Percentiles rank a stretch among this genome's conserved stretches.
Conservation (phyloP, 306 rosid genomes). For the Delonix regia region DNA sequence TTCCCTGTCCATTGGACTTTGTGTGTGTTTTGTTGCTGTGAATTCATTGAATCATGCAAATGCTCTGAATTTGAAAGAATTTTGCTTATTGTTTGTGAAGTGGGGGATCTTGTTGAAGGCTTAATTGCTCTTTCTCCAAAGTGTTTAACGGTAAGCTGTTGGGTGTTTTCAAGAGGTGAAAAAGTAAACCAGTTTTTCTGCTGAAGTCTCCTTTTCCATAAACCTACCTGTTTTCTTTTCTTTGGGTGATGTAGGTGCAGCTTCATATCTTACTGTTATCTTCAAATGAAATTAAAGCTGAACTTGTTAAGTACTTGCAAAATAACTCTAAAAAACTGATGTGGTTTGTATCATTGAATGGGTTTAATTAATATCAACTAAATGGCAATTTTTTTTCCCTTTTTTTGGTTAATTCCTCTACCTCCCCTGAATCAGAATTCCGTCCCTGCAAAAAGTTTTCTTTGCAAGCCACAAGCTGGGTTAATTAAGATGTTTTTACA, state of each 20-base stretch:
- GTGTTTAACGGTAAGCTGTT: neutral
- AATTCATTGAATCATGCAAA: neutral
- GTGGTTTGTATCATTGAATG: neutral
- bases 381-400: too few species aligned
- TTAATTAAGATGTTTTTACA: conserved; percentile 17
- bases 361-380: neutral
- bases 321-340: neutral
- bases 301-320: conserved; percentile 17
- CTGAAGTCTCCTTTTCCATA: conserved; percentile 16
- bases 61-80: conserved; percentile 14
- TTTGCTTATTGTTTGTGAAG: conserved; percentile 1
- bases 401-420: neutral
- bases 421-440: neutral
- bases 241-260: neutral
- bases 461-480: conserved; percentile 24
- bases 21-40: too few species aligned
- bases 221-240: neutral
- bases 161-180: neutral
- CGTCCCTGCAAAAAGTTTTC: neutral
- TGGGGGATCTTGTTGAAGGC: conserved; percentile 22
- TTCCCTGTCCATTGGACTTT: neutral
- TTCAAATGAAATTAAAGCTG: conserved; percentile 5
- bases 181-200: neutral
- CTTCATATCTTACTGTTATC: neutral
- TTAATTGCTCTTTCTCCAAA: neutral